Conservation (phyloP, 257 asterid species). For the Capsicum rhomboideum region DNA sequence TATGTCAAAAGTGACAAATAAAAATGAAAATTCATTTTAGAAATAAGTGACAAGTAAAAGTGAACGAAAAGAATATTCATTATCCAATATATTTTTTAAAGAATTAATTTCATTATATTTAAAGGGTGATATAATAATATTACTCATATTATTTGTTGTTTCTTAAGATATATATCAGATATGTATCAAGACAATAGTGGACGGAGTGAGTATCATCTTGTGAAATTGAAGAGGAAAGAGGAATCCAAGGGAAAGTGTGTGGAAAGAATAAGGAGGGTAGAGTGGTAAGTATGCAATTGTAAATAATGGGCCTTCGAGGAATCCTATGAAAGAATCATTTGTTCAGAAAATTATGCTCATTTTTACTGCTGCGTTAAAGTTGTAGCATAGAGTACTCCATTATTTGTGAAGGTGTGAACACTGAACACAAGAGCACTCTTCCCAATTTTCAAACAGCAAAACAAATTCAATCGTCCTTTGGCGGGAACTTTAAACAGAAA, state of each 20-base stretch:
- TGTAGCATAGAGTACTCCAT: background rate
- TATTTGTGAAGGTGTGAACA: background rate
- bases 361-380: background rate
- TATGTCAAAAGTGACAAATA: too few species aligned
- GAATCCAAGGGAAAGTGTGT: background rate
- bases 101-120: too few species aligned
- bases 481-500: background rate
- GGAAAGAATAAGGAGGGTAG: background rate
- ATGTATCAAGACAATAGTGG: too few species aligned
- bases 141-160: too few species aligned
- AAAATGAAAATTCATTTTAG: too few species aligned
- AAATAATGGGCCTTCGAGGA: background rate
- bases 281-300: background rate
- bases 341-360: background rate
- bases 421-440: background rate
- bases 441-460: background rate
- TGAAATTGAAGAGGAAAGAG: background rate
- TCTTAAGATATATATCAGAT: too few species aligned
- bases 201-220: too few species aligned
- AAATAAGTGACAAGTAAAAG: too few species aligned
- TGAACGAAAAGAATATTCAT: too few species aligned
- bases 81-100: too few species aligned
- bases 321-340: background rate
- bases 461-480: background rate
- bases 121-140: too few species aligned